phyloP scores from a whole-genome alignment of 768 basidiomycete species.

The Trametes meyenii region DNA sequence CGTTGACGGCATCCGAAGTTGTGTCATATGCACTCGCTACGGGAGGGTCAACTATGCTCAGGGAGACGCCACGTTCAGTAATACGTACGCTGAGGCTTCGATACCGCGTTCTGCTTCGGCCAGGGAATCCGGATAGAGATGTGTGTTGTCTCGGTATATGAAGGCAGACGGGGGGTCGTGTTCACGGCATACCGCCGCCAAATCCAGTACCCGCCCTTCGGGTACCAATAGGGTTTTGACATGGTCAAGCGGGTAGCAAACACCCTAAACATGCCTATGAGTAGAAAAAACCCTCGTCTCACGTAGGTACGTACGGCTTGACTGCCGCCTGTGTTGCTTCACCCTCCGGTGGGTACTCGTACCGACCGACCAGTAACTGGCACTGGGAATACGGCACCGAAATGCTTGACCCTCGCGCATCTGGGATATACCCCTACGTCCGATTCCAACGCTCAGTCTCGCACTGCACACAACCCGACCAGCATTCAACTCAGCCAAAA shows the following conservation, averaged over 20 bases:
- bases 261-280: conserved; percentile 48
- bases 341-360: conserved; percentile 53
- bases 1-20: conserved; percentile 55
- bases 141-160: conserved; percentile 38
- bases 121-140: conserved; percentile 60
- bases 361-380: conserved; percentile 75
- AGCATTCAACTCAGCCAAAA: conserved; percentile 2
- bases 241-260: conserved; percentile 75
- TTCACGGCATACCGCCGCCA: conserved; percentile 76
- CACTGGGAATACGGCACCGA: conserved; percentile 77
- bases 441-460: neutral
- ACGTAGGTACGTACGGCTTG: conserved; percentile 31
- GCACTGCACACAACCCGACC: conserved; percentile 5
- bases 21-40: conserved; percentile 71
- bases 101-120: conserved; percentile 52
- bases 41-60: conserved; percentile 7
- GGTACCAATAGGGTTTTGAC: conserved; percentile 62
- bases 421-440: conserved; percentile 17
- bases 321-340: conserved; percentile 28
- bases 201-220: conserved; percentile 54
- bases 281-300: neutral
- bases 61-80: neutral
- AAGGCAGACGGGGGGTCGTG: conserved; percentile 60
- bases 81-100: conserved; percentile 47
- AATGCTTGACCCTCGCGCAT: conserved; percentile 28